These are phyloP conservation scores for Gastrolobium bilobum DNA, from an alignment of 306 rosid species.

Conservation along the genomic window DNA sequence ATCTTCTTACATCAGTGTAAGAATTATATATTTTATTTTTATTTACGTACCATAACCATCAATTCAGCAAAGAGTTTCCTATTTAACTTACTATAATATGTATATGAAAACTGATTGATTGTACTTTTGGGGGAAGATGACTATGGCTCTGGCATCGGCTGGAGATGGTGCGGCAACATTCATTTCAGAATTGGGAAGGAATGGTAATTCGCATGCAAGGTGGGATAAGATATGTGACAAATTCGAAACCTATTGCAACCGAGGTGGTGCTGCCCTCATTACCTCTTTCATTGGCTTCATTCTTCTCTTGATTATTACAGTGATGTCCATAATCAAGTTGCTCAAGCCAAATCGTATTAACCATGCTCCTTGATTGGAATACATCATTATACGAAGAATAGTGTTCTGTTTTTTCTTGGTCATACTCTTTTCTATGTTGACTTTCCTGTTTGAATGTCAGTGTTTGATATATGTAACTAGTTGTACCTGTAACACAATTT, in stretches of 20 bases:
- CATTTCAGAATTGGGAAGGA: conserved; percentile 84
- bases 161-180: conserved; percentile 91
- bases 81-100: background rate
- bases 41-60: too few relatives aligned
- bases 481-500: conserved; percentile 19
- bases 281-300: conserved; percentile 76
- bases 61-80: too few relatives aligned
- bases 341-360: conserved; percentile 58
- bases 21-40: too few relatives aligned
- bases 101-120: conserved; percentile 7
- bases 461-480: conserved; percentile 27
- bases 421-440: conserved; percentile 6
- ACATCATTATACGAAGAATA: background rate
- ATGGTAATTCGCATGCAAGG: conserved; percentile 86
- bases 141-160: conserved; percentile 67
- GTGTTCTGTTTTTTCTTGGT: background rate
- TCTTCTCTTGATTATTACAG: conserved; percentile 65
- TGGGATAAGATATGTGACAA: conserved; percentile 95
- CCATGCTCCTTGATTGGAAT: conserved; percentile 36
- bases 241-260: conserved; percentile 66
- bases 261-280: conserved; percentile 72
- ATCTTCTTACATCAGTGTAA: too few relatives aligned
- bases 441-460: conserved; percentile 12
- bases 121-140: conserved; percentile 51
- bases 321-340: conserved; percentile 71